Base-by-base conservation (phyloP, 768 basidiomycete genomes). In the Cystofilobasidium macerans region DNA sequence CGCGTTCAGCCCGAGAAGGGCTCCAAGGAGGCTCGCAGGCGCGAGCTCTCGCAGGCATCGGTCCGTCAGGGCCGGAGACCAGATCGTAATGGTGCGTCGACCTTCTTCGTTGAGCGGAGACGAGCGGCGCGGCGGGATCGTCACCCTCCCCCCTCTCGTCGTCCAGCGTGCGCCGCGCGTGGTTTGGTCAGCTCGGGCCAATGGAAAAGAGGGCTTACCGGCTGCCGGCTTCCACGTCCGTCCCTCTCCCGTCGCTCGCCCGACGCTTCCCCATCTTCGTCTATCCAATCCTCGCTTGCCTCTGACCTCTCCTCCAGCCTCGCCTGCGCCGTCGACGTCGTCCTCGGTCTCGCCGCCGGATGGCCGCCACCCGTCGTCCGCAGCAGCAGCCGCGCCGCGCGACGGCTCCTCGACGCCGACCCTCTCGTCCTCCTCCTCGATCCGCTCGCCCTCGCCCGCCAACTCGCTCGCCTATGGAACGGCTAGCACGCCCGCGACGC, bases 401-500 rank as follows among this genome's bases (percentile, higher is more conserved):
- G 51, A 54, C 28, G 58, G 58, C 22, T 60, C 58, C 18, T 20
- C 58, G 16, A 28, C 56, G 13, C 57, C 64, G 0, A 32, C 35
- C n/a, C 45, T 57, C 35, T 40, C 43, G 14, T 65, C 64, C 24
- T 48, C 57, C 43, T 65, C 64, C 4, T 65, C 57, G 43, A 43
- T 65, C 42, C 57, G 64, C 22, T 59, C 64, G 13, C 64, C 64
- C 18, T 65, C 64, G 2, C 64, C 64, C 1, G 56, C 64, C 33
- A 48, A 58, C 64, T 65, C 48, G 57, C 57, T 58, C 32, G 35
- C 26, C 47, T 26, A 59, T 18, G n/a, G n/a, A n/a, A n/a, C n/a
- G n/a, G n/a, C n/a, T n/a, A n/a, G n/a, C n/a, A n/a, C n/a, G n/a
- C 42, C 61, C n/a, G 32, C 47, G 5, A 47, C 47, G 30, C 53